Evolutionary conservation across 768 basidiomycete genomes (phyloP), one percentile per base, ranked within the genome.

Genomic region (Leucosporidium creatinivorum): DNA sequence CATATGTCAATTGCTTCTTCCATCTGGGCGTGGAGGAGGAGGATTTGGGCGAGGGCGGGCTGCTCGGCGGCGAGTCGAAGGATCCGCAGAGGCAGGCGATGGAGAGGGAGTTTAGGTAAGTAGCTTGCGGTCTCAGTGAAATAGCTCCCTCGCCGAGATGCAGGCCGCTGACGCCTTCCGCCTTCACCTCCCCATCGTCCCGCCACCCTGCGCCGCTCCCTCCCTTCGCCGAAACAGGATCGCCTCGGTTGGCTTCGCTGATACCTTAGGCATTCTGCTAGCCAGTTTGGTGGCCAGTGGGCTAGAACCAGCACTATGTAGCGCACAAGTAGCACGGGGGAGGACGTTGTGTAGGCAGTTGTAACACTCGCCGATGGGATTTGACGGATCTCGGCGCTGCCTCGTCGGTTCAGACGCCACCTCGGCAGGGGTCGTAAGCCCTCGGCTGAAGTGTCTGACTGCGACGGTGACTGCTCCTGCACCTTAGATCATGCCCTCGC

Each of bases 1-100:
- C 91, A 21, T 97, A 96, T 73, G 91, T 93, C 58, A 93, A 91
- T 74, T 89, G 87, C 15, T 93, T 88, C 78, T 90, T 89, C 77
- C 85, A 84, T 51, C 82, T 93, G 65, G 92, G 89, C 64, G 88
- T 89, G 70, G 57, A 65, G 17, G 59, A 56, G 0, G 67, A 65
- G 55, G 65, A 57, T 5, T 33, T 33, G n/a, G 69, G 55, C 4
- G 88, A 89, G 72, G 81, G 80, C 5, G 83, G 82, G 9, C 81
- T 84, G 67, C 77, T 82, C 8, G 30, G 63, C 58, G 7, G 67
- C 4, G 19, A 25, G 47, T 19, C 23, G 78, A 77, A 60, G 80
- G 82, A 65, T 83, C 86, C 69, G 58, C 58, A 21, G 74, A 80
- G 49, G 87, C 88, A 75, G 82, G 84, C 49, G 81, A 83, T 31